A percentile compares a stretch with the other conserved stretches of the same genome.
Conservation (phyloP, 1,284 basidiomycete species). For the Marasmius fiardii region DNA sequence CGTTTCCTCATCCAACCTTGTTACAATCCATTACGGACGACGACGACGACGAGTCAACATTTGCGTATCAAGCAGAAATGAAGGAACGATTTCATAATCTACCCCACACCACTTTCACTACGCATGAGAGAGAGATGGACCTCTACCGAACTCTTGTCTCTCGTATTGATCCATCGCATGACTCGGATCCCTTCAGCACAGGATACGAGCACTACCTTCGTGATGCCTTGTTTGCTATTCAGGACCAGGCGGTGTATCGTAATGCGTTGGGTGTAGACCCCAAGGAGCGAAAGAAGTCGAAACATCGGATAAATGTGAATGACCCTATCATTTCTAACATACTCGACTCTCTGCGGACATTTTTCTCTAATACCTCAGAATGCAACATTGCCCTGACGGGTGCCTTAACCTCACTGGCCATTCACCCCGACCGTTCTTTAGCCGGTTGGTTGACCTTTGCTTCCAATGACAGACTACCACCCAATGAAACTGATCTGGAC, state of each 20-base stretch:
- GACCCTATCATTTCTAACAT: constrained; percentile 76
- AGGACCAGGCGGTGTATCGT: constrained; percentile 58
- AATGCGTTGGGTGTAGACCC: constrained; percentile 33
- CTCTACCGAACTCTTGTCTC: constrained; percentile 80
- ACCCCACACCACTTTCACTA: constrained; percentile 68
- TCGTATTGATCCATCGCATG: constrained; percentile 74
- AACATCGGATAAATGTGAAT: constrained; percentile 74
- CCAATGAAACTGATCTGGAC: constrained; percentile 20
- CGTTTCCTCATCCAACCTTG: constrained; percentile 62
- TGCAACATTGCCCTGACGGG: constrained; percentile 89
- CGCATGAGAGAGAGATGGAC: constrained; percentile 80
- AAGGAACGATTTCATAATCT: constrained; percentile 43
- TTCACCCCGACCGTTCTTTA: constrained; percentile 82
- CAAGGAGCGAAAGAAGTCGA: constrained; percentile 41
- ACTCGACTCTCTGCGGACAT: constrained; percentile 68
- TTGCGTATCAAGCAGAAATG: constrained; percentile 46
- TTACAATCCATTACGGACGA: constrained; percentile 26
- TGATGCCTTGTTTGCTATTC: constrained; percentile 73
- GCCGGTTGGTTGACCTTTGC: constrained; percentile 84
- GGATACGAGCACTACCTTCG: constrained; percentile 84
- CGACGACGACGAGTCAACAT: constrained; percentile 64
- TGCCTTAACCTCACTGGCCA: constrained; percentile 71
- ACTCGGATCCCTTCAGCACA: constrained; percentile 75
- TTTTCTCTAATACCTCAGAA: constrained; percentile 85
- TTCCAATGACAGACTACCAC: constrained; percentile 31